These are phyloP conservation scores for Claviceps digitariae DNA, from an alignment of 2,329 filamentous ascomycete species.

Conservation along the genomic window DNA sequence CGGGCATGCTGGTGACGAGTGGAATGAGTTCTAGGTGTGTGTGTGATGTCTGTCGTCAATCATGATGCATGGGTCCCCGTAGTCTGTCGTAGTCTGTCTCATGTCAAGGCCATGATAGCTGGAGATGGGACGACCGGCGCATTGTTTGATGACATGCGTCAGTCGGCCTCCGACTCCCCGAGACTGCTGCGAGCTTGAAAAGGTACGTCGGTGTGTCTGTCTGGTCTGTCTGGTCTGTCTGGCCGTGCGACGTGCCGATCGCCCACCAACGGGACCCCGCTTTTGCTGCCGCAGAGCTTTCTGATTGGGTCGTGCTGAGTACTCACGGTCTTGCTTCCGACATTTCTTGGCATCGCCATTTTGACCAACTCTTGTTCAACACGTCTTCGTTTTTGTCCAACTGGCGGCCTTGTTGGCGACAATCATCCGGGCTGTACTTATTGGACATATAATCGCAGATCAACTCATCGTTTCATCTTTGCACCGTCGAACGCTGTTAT, in stretches of 20 bases:
- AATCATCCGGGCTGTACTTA: not conserved
- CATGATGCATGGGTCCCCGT: not conserved
- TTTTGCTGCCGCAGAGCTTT: not conserved
- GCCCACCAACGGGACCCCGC: not conserved
- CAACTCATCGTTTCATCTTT: not conserved
- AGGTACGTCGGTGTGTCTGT: not conserved
- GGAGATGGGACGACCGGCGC: not conserved
- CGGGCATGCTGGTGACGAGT: not conserved
- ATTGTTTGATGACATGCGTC: not conserved
- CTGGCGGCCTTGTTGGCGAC: not conserved
- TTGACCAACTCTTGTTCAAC: not conserved
- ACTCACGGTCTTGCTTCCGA: not conserved
- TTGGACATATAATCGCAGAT: not conserved
- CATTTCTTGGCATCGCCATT: not conserved
- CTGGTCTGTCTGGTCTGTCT: no score
- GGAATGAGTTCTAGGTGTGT: not conserved
- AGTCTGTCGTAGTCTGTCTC: not conserved
- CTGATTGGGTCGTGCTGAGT: not conserved
- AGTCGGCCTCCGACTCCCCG: not conserved
- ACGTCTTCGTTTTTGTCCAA: not conserved
- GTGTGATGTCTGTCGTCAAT: slow-evolving; percentile 9
- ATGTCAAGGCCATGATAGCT: not conserved
- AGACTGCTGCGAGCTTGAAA: not conserved
- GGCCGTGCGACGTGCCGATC: not conserved
- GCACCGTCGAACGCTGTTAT: not conserved